Conservation (phyloP, 2,329 filamentous ascomycete species). For the Orbilia brochopaga region DNA sequence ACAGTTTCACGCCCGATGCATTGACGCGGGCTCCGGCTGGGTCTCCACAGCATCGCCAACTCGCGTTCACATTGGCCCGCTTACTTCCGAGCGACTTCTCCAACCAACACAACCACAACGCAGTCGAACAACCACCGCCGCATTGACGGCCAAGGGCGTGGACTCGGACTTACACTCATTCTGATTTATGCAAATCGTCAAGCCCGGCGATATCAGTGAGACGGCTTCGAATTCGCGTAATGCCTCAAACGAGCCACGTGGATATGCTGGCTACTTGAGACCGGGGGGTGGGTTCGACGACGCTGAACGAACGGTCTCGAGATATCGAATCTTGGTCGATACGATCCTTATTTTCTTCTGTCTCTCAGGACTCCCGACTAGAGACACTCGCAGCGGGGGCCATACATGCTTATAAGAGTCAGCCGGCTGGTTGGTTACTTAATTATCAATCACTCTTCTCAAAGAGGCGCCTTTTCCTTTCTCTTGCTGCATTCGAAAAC, state of each 20-base stretch:
- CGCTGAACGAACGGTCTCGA: background rate
- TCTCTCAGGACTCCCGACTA: background rate
- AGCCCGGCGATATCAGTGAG: background rate
- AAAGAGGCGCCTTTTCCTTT: slow-evolving; percentile 1
- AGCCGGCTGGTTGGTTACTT: background rate
- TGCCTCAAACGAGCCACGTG: too few species aligned
- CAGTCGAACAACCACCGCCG: background rate
- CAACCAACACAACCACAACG: background rate
- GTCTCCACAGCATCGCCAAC: too few species aligned
- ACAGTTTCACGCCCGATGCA: too few species aligned
- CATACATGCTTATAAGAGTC: background rate
- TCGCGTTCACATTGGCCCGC: too few species aligned
- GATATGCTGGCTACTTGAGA: too few species aligned
- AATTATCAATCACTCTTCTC: background rate
- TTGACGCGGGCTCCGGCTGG: too few species aligned
- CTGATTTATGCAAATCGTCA: background rate
- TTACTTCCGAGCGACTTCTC: too few species aligned
- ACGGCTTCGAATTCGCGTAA: too few species aligned
- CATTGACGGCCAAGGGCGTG: background rate
- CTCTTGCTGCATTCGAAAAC: background rate
- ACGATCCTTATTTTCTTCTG: background rate
- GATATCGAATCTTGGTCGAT: background rate
- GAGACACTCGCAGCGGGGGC: background rate
- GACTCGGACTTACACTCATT: background rate
- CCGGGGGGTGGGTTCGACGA: too few species aligned